These are phyloP conservation scores for Fusarium agapanthi DNA, from an alignment of 2,329 filamentous ascomycete genomes.

Conservation along the genomic window DNA sequence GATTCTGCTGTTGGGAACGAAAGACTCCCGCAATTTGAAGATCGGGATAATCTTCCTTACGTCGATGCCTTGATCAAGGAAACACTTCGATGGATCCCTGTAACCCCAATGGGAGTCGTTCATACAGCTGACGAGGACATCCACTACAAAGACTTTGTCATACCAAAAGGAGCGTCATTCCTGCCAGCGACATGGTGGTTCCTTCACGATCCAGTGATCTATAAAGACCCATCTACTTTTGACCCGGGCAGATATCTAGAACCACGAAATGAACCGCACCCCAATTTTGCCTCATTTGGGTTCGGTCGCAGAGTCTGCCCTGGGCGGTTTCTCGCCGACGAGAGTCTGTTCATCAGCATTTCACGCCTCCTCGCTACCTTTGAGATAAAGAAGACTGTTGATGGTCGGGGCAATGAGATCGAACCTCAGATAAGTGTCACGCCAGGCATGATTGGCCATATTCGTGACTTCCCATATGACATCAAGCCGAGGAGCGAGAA, in stretches of 20 bases:
- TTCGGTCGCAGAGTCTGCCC: slow-evolving; percentile 14
- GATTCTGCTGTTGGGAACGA: slow-evolving; percentile 36
- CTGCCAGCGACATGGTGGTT: slow-evolving; percentile 36
- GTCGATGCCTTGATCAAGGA: slow-evolving; percentile 43
- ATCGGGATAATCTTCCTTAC: slow-evolving; percentile 41
- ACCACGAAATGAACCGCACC: slow-evolving; percentile 7
- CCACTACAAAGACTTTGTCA: slow-evolving; percentile 17
- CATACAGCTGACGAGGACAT: slow-evolving; percentile 46
- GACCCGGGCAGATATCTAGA: slow-evolving; percentile 32
- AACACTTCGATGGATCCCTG: slow-evolving; percentile 36
- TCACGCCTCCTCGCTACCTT: neutral
- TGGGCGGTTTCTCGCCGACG: neutral
- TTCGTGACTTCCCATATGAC: neutral
- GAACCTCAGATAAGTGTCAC: neutral
- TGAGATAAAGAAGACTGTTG: neutral
- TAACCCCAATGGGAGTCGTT: slow-evolving; percentile 46
- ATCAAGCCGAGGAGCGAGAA: neutral
- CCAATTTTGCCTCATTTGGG: neutral
- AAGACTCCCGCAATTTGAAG: slow-evolving; percentile 35
- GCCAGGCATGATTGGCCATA: neutral
- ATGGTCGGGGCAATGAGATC: neutral
- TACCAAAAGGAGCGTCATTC: slow-evolving; percentile 35
- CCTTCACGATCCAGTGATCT: slow-evolving; percentile 72
- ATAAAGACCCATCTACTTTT: slow-evolving; percentile 52
- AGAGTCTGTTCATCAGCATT: neutral